phyloP scores from a whole-genome alignment of 805 yeast genomes.

The Diddensiella santjacobensis region DNA sequence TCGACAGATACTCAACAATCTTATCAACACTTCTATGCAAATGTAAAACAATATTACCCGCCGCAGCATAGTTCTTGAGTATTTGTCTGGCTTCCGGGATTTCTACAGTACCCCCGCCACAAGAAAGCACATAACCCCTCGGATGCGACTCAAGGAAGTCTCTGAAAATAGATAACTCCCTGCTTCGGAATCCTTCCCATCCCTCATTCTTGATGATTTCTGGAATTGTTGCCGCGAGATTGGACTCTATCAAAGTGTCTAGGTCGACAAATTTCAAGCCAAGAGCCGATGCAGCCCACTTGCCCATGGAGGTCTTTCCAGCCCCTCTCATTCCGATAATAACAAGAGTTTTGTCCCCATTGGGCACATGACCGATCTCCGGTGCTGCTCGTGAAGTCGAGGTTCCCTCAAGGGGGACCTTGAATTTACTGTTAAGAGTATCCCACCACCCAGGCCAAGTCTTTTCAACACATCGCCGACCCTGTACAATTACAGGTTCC shows the following conservation, averaged over 20 bases:
- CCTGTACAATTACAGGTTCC: conserved; percentile 67
- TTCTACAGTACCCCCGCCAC: conserved; percentile 97
- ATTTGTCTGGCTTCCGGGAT: conserved; percentile 58
- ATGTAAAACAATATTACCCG: conserved; percentile 81
- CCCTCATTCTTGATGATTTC: conserved; percentile 59
- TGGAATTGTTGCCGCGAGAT: conserved; percentile 38
- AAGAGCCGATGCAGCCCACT: conserved; percentile 67
- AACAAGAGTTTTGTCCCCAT: conserved; percentile 55
- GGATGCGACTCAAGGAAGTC: conserved; percentile 43
- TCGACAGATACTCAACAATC: conserved; percentile 67
- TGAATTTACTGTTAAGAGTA: conserved; percentile 64
- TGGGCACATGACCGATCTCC: conserved; percentile 12
- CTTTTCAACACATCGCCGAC: conserved; percentile 90
- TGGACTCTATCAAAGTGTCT: conserved; percentile 65
- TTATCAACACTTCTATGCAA: conserved; percentile 83
- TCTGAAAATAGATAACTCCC: conserved; percentile 57
- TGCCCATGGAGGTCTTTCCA: conserved; percentile 84
- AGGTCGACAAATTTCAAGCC: conserved; percentile 65
- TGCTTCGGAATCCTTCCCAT: conserved; percentile 82
- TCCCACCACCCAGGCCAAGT: conserved; percentile 99
- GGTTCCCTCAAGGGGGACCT: conserved; percentile 62
- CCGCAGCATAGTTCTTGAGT: conserved; percentile 49
- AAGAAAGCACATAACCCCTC: conserved; percentile 67
- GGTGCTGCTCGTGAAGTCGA: conserved; percentile 12
- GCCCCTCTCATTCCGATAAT: conserved; percentile 98